phyloP scores from a whole-genome alignment of 2,329 filamentous ascomycete genomes.

The Aspergillus thermomutatus region DNA sequence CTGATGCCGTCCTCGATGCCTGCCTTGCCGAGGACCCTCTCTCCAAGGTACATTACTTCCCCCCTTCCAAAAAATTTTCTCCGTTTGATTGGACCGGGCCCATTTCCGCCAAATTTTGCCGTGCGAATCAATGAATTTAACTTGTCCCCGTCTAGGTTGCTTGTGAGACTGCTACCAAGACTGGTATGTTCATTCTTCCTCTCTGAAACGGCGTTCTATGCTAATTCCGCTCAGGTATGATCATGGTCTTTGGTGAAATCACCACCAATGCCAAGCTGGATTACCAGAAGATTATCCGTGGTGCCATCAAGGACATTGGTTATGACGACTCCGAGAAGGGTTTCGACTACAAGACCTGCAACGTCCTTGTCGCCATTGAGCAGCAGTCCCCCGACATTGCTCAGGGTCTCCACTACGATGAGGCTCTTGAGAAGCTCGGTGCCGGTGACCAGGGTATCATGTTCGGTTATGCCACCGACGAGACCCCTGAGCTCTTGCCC shows the following conservation, averaged over 20 bases:
- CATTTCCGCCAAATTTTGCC: conserved; percentile 7
- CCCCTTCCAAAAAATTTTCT: neutral
- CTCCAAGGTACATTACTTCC: conserved; percentile 66
- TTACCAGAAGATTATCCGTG: conserved; percentile 97
- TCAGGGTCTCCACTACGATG: conserved; percentile 96
- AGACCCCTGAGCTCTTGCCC: conserved; percentile 95
- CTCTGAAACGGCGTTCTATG: conserved; percentile 12
- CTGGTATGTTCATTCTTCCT: conserved; percentile 56
- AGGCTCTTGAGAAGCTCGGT: conserved; percentile 95
- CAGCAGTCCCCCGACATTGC: conserved; percentile 98
- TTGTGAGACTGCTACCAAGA: conserved; percentile 99
- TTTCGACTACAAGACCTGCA: conserved; percentile 99
- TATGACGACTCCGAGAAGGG: conserved; percentile 97
- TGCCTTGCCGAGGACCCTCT: conserved; percentile 91
- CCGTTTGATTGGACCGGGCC: conserved; percentile 3
- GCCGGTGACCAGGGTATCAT: conserved; percentile 99
- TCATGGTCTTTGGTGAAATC: conserved; percentile 99
- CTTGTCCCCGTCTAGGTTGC: conserved; percentile 56
- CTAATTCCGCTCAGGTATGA: conserved; percentile 56
- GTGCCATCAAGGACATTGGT: conserved; percentile 95
- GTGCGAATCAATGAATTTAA: conserved; percentile 8
- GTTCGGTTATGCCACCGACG: conserved; percentile 99
- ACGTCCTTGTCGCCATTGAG: conserved; percentile 97
- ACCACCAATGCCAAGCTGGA: conserved; percentile 93
- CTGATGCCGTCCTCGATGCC: conserved; percentile 97